Evolutionary conservation across 768 basidiomycete species (phyloP).

Genomic region (Piloderma croceum): DNA sequence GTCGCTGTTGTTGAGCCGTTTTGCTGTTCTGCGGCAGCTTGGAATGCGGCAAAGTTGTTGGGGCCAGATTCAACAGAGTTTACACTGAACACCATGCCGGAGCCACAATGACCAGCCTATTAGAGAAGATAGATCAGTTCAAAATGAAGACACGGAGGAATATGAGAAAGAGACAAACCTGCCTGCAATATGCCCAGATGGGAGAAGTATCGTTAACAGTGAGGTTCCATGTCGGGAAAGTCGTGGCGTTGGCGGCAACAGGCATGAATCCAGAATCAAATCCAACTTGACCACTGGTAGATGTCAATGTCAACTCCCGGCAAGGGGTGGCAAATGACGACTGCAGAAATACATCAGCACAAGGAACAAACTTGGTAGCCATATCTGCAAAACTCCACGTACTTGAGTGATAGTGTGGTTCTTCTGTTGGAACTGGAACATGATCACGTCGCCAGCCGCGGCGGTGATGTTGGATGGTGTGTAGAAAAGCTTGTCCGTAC

Average conservation of each 20-base stretch:
- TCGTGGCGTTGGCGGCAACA: conserved; percentile 35
- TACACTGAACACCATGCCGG: conserved; percentile 56
- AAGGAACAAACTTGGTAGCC: conserved; percentile 7
- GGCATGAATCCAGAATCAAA: conserved; percentile 27
- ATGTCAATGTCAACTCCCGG: conserved; percentile 11
- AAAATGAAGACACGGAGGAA: no score
- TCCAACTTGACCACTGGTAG: background rate
- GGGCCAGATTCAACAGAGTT: conserved; percentile 48
- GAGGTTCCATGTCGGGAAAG: conserved; percentile 49
- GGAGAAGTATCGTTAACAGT: conserved; percentile 51
- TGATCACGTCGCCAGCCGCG: background rate
- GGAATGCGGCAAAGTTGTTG: conserved; percentile 51
- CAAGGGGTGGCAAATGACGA: conserved; percentile 30
- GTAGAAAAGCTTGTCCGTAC: conserved; percentile 14
- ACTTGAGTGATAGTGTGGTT: conserved; percentile 32
- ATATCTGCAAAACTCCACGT: no score
- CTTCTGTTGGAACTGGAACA: conserved; percentile 25
- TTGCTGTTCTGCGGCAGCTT: conserved; percentile 14
- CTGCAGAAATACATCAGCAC: no score
- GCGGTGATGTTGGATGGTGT: conserved; percentile 18
- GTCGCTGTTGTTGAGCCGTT: conserved; percentile 6
- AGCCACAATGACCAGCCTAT: conserved; percentile 43
- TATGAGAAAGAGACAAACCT: no score
- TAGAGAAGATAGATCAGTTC: no score
- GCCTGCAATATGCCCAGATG: conserved; percentile 53